Conservation (phyloP, 768 basidiomycete species). For the Erythrobasidium yunnanense region DNA sequence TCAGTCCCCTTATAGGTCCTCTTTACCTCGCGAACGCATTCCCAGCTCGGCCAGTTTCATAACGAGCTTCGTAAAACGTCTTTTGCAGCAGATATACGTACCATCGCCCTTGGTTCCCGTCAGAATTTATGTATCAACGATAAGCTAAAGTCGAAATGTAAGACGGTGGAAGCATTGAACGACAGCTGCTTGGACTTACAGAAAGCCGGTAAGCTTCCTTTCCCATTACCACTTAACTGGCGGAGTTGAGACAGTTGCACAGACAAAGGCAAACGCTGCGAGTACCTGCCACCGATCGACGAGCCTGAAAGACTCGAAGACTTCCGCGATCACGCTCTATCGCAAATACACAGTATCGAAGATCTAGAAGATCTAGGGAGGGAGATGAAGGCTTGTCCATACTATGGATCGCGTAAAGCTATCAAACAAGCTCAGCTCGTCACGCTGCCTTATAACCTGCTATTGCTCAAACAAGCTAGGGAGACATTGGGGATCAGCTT, state of each 20-base stretch:
- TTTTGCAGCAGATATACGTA: conserved; percentile 48
- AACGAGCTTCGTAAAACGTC: conserved; percentile 68
- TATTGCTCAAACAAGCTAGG: conserved; percentile 70
- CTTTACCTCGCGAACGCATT: conserved; percentile 91
- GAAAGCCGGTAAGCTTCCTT: conserved; percentile 23
- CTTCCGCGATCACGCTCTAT: conserved; percentile 76
- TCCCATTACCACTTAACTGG: no score
- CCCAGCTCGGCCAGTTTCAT: conserved; percentile 80
- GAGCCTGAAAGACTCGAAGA: conserved; percentile 65
- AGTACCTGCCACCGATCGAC: conserved; percentile 58
- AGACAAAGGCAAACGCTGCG: conserved; percentile 56
- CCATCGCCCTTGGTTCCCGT: conserved; percentile 78
- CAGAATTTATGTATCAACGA: conserved; percentile 90
- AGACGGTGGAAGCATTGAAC: conserved; percentile 45
- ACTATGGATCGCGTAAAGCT: conserved; percentile 78
- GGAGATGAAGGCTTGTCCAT: conserved; percentile 65
- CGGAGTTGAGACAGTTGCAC: no score
- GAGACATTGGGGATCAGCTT: conserved; percentile 66
- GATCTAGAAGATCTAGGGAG: conserved; percentile 69
- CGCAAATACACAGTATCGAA: conserved; percentile 84
- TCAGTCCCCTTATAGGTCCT: conserved; percentile 50
- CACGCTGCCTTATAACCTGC: conserved; percentile 80
- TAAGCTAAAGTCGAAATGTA: conserved; percentile 49
- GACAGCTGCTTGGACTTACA: conserved; percentile 37
- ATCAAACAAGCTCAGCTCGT: conserved; percentile 88